Base-by-base conservation (phyloP, 805 yeast species). In the Debaryomyces castellii region DNA sequence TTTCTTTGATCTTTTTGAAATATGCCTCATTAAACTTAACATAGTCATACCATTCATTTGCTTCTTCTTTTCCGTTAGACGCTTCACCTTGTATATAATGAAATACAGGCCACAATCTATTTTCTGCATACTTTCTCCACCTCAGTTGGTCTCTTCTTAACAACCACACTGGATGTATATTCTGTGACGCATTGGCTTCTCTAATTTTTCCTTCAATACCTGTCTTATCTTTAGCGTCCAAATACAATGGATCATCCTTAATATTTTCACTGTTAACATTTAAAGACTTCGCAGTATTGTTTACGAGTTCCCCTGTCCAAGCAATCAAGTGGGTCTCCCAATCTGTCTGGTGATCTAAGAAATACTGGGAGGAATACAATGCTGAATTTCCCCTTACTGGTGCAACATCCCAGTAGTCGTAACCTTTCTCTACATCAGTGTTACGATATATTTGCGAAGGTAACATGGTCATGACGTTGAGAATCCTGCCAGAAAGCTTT, bases 291-390 rank as follows among this genome's bases (percentile, higher is more conserved):
- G 52, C 53, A 22, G 61, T 50, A 45, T 62, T 59, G 53, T 67
- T 66, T 34, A 66, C 64, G 49, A 94, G 73, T 64, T 90, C 98
- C 39, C 99, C 99, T 0, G 97, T 87, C 99, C 99, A 94, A 1
- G 89, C 97, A 42, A 94, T 82, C 41, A 89, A 68, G 53, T 89
- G 88, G 39, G 91, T 84, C 50, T 90, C 96, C 94, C 97, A 92
- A 18, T 82, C 78, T 0, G 91, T 78, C 39, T 82, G 80, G 46
- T 78, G 78, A 41, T 72, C 74, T 43, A 90, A 67, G 58, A 79
- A 83, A 48, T 78, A 75, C 49, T 87, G 78, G 14, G 95, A 82
- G 3, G 96, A 83, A 57, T 86, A 84, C 30, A 92, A 68, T 0
- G 97, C 95, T 8, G 94, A 82, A 56, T 88, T 87, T 2, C 98